phyloP scores from a whole-genome alignment of 164 flowering plant genomes.

The Kalanchoe fedtschenkoi region DNA sequence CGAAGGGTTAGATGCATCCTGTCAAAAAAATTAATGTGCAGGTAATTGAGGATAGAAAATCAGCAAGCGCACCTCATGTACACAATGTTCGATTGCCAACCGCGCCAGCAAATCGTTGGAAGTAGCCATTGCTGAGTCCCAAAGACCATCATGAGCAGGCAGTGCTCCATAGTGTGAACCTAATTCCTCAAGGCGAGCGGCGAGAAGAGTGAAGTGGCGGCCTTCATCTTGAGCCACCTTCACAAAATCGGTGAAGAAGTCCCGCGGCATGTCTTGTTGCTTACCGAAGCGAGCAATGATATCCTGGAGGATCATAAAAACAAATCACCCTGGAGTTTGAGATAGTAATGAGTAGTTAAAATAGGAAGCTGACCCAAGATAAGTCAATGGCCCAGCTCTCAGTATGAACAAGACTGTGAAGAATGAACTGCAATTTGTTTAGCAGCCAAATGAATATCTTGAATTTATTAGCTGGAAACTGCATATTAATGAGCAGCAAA shows the following conservation, averaged over 20 bases:
- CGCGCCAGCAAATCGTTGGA: constrained; percentile 64
- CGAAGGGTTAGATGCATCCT: background rate
- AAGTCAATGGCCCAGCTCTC: constrained; percentile 97
- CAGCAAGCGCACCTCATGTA: constrained; percentile 64
- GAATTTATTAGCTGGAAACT: too few species aligned
- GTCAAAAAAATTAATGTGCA: background rate
- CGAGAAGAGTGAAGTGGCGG: constrained; percentile 79
- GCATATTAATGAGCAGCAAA: too few species aligned
- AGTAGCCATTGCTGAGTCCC: constrained; percentile 85
- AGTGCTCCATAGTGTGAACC: constrained; percentile 86
- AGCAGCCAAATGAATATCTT: too few species aligned
- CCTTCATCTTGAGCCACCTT: constrained; percentile 96
- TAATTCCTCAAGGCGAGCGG: constrained; percentile 60
- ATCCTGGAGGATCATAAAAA: constrained; percentile 44
- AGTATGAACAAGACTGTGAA: constrained; percentile 78
- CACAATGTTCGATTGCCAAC: constrained; percentile 84
- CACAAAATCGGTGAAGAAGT: constrained; percentile 81
- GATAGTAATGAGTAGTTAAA: too few species aligned
- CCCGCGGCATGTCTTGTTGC: constrained; percentile 74
- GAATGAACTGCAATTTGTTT: too few species aligned
- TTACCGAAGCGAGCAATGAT: constrained; percentile 83
- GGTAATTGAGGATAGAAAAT: background rate
- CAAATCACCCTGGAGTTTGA: too few species aligned
- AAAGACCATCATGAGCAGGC: constrained; percentile 88
- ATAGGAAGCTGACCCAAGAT: constrained; percentile 67